These are phyloP conservation scores for Quercus bicolor DNA, from an alignment of 306 rosid genomes.

Conservation along the genomic window DNA sequence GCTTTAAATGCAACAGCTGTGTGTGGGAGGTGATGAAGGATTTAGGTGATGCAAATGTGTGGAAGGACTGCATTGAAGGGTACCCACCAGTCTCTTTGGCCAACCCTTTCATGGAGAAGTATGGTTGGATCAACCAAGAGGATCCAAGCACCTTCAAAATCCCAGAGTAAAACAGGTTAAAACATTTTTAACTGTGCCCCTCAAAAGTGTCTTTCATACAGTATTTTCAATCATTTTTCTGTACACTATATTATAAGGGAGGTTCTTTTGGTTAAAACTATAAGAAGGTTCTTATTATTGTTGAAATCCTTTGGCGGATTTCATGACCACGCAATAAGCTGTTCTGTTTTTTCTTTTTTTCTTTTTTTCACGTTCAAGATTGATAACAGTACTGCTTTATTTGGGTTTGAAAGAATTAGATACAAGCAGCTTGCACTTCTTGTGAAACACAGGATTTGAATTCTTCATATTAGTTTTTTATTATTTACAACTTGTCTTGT, in stretches of 20 bases:
- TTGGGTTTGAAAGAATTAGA: too few species aligned
- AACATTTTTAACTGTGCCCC: not conserved
- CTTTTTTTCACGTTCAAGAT: too few species aligned
- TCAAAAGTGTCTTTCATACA: not conserved
- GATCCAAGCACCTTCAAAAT: conserved; percentile 48
- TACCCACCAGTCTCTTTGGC: conserved; percentile 71
- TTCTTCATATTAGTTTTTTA: too few species aligned
- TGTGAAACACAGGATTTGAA: too few species aligned
- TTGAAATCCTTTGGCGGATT: too few species aligned
- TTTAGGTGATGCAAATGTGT: conserved; percentile 50
- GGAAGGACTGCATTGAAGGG: conserved; percentile 61
- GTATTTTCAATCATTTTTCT: conserved; percentile 2
- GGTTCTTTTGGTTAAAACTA: conserved; percentile 19
- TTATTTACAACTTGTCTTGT: too few species aligned
- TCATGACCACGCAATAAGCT: too few species aligned
- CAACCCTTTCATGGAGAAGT: conserved; percentile 81
- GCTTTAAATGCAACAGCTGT: conserved; percentile 93
- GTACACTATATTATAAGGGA: conserved; percentile 16
- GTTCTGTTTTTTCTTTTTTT: too few species aligned
- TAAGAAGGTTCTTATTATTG: too few species aligned
- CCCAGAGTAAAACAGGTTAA: not conserved
- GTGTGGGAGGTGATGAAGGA: conserved; percentile 79
- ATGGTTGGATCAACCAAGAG: conserved; percentile 69
- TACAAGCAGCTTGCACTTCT: too few species aligned
- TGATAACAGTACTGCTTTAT: too few species aligned